Base-by-base conservation (phyloP, 257 asterid genomes). In the Gynochthodes officinalis region DNA sequence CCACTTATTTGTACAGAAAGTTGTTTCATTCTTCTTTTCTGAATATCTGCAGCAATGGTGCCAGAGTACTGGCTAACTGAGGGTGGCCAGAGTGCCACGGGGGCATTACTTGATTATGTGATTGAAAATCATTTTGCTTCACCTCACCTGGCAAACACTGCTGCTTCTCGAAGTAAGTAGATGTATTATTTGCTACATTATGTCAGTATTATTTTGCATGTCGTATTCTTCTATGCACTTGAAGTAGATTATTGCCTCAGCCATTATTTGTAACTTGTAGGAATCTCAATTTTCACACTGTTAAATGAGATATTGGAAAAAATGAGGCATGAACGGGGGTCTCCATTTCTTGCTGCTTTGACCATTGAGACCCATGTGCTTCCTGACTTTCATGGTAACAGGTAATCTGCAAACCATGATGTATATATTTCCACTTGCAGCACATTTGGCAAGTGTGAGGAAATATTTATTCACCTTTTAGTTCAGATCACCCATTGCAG, bases 71-170 rank as follows among this genome's bases (percentile, higher is more conserved):
- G 99, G 99, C 96, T 94, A 33, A 90, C 99, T 4, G 99, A 94
- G 89, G 99, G 99, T 67, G 99, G 99, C 49, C 99, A 94, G 88
- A 94, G 99, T 75, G 98, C 98, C 70, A 89, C 97, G 66, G 99
- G 98, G 68, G 89, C 96, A 74, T 82, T 91, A 73, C 84, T 94
- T 73, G 99, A 94, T 76, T 64, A 91, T 81, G 73, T 91, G 55
- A 81, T 94, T 69, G 93, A 91, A 83, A 86, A 78, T 80, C 99
- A 94, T 78, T 90, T 79, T 80, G 97, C 99, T 77, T 88, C 96
- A 59, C 89, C 89, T 19, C 81, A 59, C 65, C 89, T 94, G 60
- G 98, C 96, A 23, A 91, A 94, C 78, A 86, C 83, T 79, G 97
- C 99, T 62, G 97, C 98, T 84, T 81, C 95, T 76, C 91, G 82